These are phyloP conservation scores for Coemansia sp. DNA, from an alignment of 192 early-diverging fungal species.

Conservation along the genomic window DNA sequence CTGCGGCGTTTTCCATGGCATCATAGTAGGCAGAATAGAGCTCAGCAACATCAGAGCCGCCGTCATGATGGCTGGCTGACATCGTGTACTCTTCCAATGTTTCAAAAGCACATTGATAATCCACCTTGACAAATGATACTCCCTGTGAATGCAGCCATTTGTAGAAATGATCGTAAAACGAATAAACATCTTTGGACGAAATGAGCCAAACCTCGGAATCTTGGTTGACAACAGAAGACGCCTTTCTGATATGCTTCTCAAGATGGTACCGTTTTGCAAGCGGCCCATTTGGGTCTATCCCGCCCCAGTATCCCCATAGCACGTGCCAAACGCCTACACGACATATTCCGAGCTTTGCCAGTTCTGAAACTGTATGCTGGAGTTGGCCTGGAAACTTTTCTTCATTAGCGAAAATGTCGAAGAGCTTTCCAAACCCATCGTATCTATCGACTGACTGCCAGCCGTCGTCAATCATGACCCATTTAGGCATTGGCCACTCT, in stretches of 20 bases:
- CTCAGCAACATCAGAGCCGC: slow-evolving; percentile 6
- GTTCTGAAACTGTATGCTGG: slow-evolving; percentile 16
- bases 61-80: background rate
- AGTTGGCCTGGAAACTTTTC: slow-evolving; percentile 56
- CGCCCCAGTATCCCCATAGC: slow-evolving; percentile 63
- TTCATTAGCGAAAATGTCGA: slow-evolving; percentile 34
- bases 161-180: slow-evolving; percentile 60
- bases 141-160: slow-evolving; percentile 48
- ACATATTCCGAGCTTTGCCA: slow-evolving; percentile 27
- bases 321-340: slow-evolving; percentile 61
- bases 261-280: slow-evolving; percentile 23
- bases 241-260: slow-evolving; percentile 21
- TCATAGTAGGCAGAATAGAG: slow-evolving; percentile 47
- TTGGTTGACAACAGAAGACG: slow-evolving; percentile 9
- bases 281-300: slow-evolving; percentile 42
- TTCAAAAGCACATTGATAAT: slow-evolving; percentile 59
- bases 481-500: slow-evolving; percentile 16
- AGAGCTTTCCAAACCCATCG: slow-evolving; percentile 22
- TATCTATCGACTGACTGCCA: slow-evolving; percentile 45
- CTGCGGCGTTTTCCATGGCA: slow-evolving; percentile 40
- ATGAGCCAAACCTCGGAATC: slow-evolving; percentile 34
- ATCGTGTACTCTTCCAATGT: slow-evolving; percentile 17
- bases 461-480: slow-evolving; percentile 60
- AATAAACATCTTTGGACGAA: slow-evolving; percentile 8
- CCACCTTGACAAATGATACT: slow-evolving; percentile 59